Conservation (phyloP, 2,329 filamentous ascomycete species). For the Paecilomyces sp. region DNA sequence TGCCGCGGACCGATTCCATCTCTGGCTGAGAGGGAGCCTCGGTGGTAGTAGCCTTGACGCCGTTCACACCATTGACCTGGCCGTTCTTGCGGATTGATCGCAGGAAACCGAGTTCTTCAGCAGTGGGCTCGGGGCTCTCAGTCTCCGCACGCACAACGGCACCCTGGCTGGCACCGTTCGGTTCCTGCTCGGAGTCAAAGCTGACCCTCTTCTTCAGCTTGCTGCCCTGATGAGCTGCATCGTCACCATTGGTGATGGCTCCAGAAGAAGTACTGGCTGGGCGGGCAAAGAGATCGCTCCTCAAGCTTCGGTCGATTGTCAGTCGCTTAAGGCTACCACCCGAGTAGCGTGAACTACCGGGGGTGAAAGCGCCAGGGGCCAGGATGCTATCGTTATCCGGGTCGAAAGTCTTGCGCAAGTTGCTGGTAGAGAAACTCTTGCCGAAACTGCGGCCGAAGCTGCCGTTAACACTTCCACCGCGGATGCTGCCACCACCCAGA, state of each 20-base stretch:
- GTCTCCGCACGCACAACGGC: constrained; percentile 49
- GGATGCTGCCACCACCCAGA: constrained; percentile 36
- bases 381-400: constrained; percentile 74
- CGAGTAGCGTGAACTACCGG: constrained; percentile 58
- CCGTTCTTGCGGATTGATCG: constrained; percentile 46
- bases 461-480: constrained; percentile 31
- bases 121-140: constrained; percentile 45
- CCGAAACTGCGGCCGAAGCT: constrained; percentile 65
- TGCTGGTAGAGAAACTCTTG: constrained; percentile 86
- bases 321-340: constrained; percentile 77
- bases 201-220: constrained; percentile 73
- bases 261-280: constrained; percentile 25
- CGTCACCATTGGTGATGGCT: constrained; percentile 30
- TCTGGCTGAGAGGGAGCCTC: constrained; percentile 43
- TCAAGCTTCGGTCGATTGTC: constrained; percentile 81
- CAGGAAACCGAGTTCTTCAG: constrained; percentile 54
- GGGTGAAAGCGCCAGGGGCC: constrained; percentile 75
- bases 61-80: constrained; percentile 39
- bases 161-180: constrained; percentile 29
- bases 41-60: constrained; percentile 20
- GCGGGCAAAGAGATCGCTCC: constrained; percentile 54
- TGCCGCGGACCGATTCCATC: constrained; percentile 65
- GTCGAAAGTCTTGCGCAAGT: constrained; percentile 72
- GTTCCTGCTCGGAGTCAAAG: constrained; percentile 62
- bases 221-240: constrained; percentile 28